These are phyloP conservation scores for Colletotrichum noveboracense DNA, from an alignment of 2,329 filamentous ascomycete species.

Conservation along the genomic window DNA sequence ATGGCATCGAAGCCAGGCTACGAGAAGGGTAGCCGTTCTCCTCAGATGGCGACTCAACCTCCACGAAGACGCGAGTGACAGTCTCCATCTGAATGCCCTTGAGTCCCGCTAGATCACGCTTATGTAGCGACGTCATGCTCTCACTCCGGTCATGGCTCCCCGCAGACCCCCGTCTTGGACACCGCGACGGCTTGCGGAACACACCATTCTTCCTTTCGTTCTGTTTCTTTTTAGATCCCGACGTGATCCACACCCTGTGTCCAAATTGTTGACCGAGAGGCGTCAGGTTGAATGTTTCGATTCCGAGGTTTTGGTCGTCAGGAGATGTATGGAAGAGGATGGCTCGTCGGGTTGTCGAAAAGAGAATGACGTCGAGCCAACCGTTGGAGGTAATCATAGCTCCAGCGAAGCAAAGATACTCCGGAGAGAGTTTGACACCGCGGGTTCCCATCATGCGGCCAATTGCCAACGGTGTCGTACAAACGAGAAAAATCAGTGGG, in stretches of 20 bases:
- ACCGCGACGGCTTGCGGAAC: not conserved
- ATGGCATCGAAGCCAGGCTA: not conserved
- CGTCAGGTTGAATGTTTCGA: conserved; percentile 7
- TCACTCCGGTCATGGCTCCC: not conserved
- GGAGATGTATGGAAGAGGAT: conserved; percentile 32
- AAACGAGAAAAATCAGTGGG: conserved; percentile 65
- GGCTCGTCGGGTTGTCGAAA: conserved; percentile 39
- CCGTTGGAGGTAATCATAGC: conserved; percentile 56
- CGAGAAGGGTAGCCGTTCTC: conserved; percentile 11
- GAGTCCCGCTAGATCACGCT: not conserved
- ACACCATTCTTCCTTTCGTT: not conserved
- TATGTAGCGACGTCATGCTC: not conserved
- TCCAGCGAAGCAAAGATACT: conserved; percentile 57
- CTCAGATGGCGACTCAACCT: conserved; percentile 28
- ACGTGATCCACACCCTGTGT: conserved; percentile 5
- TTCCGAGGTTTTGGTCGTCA: not conserved
- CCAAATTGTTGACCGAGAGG: not conserved
- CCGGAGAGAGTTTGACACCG: conserved; percentile 47
- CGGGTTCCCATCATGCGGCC: conserved; percentile 64
- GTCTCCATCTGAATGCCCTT: conserved; percentile 48
- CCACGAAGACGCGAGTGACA: conserved; percentile 46
- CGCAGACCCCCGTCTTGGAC: not conserved
- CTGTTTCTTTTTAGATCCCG: not conserved
- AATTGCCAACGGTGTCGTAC: conserved; percentile 64
- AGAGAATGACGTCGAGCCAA: conserved; percentile 46